Evolutionary conservation across 202 grass and related monocot genomes (phyloP).

Genomic region (Zizania palustris): DNA sequence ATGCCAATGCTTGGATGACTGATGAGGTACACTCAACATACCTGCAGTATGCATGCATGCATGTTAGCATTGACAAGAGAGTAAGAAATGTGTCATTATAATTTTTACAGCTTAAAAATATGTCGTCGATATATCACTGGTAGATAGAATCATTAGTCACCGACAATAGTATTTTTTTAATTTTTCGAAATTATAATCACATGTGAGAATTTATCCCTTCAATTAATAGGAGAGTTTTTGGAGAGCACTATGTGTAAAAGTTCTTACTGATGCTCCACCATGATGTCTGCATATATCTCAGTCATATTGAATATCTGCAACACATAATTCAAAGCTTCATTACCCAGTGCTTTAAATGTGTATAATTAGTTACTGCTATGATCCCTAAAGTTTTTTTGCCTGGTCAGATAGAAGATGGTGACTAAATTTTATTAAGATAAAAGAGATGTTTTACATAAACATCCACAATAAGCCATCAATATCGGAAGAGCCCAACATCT

Average conservation of each 20-base stretch:
- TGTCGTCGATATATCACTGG: no score
- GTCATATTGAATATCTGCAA: slow-evolving; percentile 72
- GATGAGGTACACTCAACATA: slow-evolving; percentile 89
- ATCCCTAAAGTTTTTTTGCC: neutral
- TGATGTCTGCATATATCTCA: slow-evolving; percentile 68
- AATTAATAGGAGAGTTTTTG: slow-evolving; percentile 17
- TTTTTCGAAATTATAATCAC: no score
- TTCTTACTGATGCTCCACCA: slow-evolving; percentile 78
- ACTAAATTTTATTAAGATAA: no score
- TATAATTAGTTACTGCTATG: slow-evolving; percentile 9
- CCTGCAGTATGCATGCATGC: slow-evolving; percentile 46
- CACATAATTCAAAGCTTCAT: neutral
- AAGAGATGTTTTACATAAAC: no score
- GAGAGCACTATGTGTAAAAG: slow-evolving; percentile 31
- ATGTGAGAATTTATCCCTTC: no score
- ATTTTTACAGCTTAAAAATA: no score
- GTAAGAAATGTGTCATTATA: no score
- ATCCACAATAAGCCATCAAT: no score
- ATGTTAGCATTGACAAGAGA: neutral
- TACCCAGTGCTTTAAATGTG: slow-evolving; percentile 28
- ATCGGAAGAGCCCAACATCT: no score
- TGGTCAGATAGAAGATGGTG: no score
- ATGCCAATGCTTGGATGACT: slow-evolving; percentile 64
- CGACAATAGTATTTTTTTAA: no score
- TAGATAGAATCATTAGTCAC: no score